These are phyloP conservation scores for Lophiotrema nucula DNA, from an alignment of 495 filamentous ascomycete genomes.

Conservation along the genomic window DNA sequence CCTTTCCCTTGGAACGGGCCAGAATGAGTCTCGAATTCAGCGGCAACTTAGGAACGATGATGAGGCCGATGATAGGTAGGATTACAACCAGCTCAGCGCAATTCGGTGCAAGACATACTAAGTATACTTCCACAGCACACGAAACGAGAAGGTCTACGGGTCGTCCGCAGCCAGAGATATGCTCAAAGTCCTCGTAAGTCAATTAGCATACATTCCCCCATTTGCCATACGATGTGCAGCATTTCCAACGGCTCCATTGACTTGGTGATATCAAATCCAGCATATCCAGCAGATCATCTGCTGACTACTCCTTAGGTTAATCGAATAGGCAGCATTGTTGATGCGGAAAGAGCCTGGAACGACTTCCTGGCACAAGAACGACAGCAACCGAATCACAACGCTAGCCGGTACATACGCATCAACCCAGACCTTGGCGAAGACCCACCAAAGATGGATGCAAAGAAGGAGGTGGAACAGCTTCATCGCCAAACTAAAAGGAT, in stretches of 20 bases:
- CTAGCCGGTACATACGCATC: neutral
- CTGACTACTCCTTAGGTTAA: neutral
- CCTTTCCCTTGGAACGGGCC: conserved; percentile 48
- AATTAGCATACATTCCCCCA: too few relatives aligned
- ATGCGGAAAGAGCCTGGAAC: conserved; percentile 3
- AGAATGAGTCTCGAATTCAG: neutral
- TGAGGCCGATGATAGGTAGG: too few relatives aligned
- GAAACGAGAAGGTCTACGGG: too few relatives aligned
- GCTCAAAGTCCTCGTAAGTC: too few relatives aligned
- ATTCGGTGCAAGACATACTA: too few relatives aligned
- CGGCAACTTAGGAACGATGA: too few relatives aligned
- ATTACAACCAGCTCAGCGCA: too few relatives aligned
- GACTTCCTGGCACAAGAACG: neutral
- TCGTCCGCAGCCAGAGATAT: neutral
- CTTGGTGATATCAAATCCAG: too few relatives aligned
- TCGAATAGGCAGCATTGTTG: neutral
- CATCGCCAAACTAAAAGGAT: neutral
- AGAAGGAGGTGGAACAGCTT: neutral
- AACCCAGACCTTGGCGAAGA: neutral
- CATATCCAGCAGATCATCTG: neutral
- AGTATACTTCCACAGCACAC: too few relatives aligned
- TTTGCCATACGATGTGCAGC: too few relatives aligned
- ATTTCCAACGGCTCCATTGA: too few relatives aligned
- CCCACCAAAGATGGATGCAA: conserved; percentile 6
- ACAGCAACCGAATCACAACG: neutral